Evolutionary conservation across 768 basidiomycete species (phyloP).

Genomic region (Calocera cornea): DNA sequence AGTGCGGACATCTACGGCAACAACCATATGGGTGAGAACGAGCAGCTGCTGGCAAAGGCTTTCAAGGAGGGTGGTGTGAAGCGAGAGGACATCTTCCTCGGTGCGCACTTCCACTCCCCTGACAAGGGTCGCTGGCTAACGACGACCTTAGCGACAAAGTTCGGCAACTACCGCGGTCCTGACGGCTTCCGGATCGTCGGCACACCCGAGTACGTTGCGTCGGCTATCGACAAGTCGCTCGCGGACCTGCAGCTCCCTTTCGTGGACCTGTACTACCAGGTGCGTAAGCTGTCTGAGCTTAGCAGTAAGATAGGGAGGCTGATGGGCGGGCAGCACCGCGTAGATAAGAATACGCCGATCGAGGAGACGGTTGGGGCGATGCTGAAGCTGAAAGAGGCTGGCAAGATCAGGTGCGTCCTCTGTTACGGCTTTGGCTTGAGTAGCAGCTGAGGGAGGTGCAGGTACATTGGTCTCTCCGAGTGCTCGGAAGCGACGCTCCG

Average conservation of each 20-base stretch:
- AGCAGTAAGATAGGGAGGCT: not conserved
- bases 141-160: not conserved
- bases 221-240: not conserved
- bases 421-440: not conserved
- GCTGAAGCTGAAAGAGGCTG: conserved; percentile 19
- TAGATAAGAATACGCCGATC: conserved; percentile 11
- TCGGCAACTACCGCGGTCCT: not conserved
- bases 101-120: not conserved
- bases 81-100: not conserved
- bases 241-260: not conserved
- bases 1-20: not conserved
- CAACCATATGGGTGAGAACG: not conserved
- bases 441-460: conserved; percentile 12
- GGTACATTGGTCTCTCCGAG: conserved; percentile 7
- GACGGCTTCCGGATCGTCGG: not conserved
- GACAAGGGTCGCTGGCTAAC: not conserved
- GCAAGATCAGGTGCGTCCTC: conserved; percentile 18
- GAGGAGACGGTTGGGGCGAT: conserved; percentile 20
- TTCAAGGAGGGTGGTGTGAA: not conserved
- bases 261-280: not conserved
- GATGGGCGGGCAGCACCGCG: conserved; percentile 4
- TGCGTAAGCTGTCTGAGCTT: no score
- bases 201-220: not conserved
- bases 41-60: not conserved
- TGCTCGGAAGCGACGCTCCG: not conserved